Percentiles rank a stretch among this genome's conserved stretches.
These are phyloP conservation scores for Zasmidium citrigriseum DNA, from an alignment of 2,329 filamentous ascomycete genomes.

Conservation along the genomic window DNA sequence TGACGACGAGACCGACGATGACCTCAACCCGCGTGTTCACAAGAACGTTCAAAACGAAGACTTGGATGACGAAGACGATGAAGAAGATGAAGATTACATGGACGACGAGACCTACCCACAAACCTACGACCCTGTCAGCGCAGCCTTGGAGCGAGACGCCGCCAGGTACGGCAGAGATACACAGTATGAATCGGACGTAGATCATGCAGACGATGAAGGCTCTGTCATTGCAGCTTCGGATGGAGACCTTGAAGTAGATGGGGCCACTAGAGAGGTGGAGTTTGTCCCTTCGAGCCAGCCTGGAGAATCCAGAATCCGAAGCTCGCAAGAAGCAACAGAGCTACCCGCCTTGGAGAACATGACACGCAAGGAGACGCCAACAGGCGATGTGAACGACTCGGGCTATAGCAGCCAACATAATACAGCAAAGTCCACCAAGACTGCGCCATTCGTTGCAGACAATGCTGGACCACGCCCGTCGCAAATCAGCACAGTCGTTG, in stretches of 20 bases:
- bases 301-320: conserved; percentile 1
- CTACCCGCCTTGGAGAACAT: background rate
- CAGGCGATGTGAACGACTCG: conserved; percentile 7
- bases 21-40: background rate
- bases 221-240: background rate
- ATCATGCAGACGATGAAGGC: conserved; percentile 1
- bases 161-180: conserved; percentile 13
- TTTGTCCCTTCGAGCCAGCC: conserved; percentile 13
- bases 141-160: conserved; percentile 21
- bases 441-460: background rate
- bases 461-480: conserved; percentile 3
- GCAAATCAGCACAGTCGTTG: conserved; percentile 14
- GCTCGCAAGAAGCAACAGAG: background rate
- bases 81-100: background rate
- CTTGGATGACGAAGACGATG: background rate
- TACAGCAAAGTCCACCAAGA: background rate
- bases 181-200: background rate
- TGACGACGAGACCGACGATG: conserved; percentile 9
- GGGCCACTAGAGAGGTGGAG: background rate
- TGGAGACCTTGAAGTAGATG: background rate
- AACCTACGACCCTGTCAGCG: conserved; percentile 23
- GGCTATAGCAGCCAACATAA: conserved; percentile 1
- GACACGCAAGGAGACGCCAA: background rate
- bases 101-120: conserved; percentile 6
- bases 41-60: background rate